Conservation (phyloP, 2,329 filamentous ascomycete genomes). For the Penicillium sp. region DNA sequence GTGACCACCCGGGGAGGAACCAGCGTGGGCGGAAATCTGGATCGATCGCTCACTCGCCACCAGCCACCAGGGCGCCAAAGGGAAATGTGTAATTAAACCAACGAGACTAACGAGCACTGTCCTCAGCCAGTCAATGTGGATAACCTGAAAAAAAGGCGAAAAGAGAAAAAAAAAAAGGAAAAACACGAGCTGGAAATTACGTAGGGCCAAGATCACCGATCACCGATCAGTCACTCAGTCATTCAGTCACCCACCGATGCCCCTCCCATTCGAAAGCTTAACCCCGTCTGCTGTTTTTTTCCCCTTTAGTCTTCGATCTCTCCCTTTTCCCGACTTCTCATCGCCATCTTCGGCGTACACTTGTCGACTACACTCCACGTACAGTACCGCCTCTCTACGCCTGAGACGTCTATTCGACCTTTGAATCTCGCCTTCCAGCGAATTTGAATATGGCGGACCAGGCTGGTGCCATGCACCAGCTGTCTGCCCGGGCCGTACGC, state of each 20-base stretch:
- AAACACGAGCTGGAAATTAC: constrained; percentile 21
- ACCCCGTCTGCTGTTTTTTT: constrained; percentile 19
- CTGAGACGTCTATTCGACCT: constrained; percentile 3
- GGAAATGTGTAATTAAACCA: not conserved
- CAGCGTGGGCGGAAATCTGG: constrained; percentile 22
- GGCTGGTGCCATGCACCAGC: constrained; percentile 23
- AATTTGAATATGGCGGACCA: constrained; percentile 26
- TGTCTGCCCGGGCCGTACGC: constrained; percentile 22
- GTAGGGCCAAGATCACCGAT: constrained; percentile 27
- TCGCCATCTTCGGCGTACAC: not conserved
- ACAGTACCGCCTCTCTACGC: constrained; percentile 1
- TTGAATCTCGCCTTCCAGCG: constrained; percentile 6
- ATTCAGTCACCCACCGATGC: constrained; percentile 15
- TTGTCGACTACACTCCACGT: constrained; percentile 5
- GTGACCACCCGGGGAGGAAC: constrained; percentile 10
- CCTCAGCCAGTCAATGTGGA: not conserved
- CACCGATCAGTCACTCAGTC: constrained; percentile 12
- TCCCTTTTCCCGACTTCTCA: not conserved
- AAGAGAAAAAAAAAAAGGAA: constrained; percentile 5
- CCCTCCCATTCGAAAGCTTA: constrained; percentile 29
- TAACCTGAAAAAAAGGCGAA: constrained; percentile 6
- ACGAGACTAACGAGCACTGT: not conserved
- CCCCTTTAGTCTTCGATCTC: constrained; percentile 7
- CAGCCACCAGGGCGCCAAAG: not conserved
- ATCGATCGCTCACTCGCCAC: constrained; percentile 24